These are phyloP conservation scores for Lophium mytilinum DNA, from an alignment of 495 filamentous ascomycete species.

Conservation along the genomic window DNA sequence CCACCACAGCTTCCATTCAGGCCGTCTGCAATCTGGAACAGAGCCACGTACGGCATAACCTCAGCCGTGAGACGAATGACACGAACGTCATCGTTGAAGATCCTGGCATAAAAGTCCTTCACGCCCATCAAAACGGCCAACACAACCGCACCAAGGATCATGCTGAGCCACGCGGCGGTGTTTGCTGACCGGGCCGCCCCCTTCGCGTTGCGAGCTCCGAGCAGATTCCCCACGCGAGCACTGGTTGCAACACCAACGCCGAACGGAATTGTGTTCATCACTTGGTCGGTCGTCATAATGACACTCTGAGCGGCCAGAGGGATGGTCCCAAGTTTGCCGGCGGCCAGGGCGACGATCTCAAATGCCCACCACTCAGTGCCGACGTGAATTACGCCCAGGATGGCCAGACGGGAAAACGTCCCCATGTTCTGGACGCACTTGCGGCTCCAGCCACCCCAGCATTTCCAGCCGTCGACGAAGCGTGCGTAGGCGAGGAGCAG, in stretches of 20 bases:
- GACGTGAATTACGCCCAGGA: slow-evolving; percentile 77
- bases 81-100: slow-evolving; percentile 72
- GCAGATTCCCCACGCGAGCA: slow-evolving; percentile 71
- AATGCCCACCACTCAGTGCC: slow-evolving; percentile 97
- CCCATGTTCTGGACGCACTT: slow-evolving; percentile 56
- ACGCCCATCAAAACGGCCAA: slow-evolving; percentile 66
- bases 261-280: slow-evolving; percentile 90
- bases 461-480: slow-evolving; percentile 63
- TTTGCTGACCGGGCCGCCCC: slow-evolving; percentile 71
- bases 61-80: slow-evolving; percentile 73
- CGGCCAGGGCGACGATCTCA: slow-evolving; percentile 87
- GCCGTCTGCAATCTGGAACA: slow-evolving; percentile 94
- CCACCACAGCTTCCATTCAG: slow-evolving; percentile 82
- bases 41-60: slow-evolving; percentile 78
- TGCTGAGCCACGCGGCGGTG: slow-evolving; percentile 66
- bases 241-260: slow-evolving; percentile 81
- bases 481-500: slow-evolving; percentile 68
- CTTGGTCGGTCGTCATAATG: slow-evolving; percentile 90
- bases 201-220: slow-evolving; percentile 59
- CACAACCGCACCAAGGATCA: slow-evolving; percentile 58
- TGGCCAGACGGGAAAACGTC: slow-evolving; percentile 68
- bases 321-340: slow-evolving; percentile 74
- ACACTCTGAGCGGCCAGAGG: slow-evolving; percentile 81
- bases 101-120: slow-evolving; percentile 66
- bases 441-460: slow-evolving; percentile 76